Base-by-base conservation (phyloP, 2,329 filamentous ascomycete species). In the Nothophaeocryptopus gaeumannii region DNA sequence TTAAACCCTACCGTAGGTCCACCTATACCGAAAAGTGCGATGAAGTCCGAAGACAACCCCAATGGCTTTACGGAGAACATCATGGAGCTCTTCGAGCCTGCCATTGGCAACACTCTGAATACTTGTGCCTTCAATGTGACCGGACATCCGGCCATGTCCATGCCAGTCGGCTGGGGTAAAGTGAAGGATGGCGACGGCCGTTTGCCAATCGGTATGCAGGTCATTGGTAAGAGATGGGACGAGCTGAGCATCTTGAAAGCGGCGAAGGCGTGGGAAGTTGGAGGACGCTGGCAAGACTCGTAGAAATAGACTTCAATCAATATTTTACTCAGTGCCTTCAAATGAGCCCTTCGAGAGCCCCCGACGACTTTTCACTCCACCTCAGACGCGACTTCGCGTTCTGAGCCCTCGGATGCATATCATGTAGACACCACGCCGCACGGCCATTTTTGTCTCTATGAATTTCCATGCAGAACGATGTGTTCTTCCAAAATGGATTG, bases 101-200 rank as follows among this genome's bases (percentile, higher is more conserved):
- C 72, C 2, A 69, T 79, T 34, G 74, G 74, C 2, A 69, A 72
- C 8, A 73, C 71, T 8, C 63, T 69, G 50, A 77, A 70, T 47
- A 70, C 75, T 0, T 69, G 67, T 30, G 70, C 72, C 3, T 79
- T 79, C 58, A 78, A 79, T 63, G 59, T 74, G 4, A 78, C 75
- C 1, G 76, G 76, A 0, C 76, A 79, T 63, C 76, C 75, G 3
- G 76, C 69, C 0, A 60, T 79, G 60, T 71, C 66, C 33, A 73
- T 80, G 50, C 76, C 76, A 62, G 74, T 64, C 2, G 65, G 67
- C 4, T 67, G 62, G 63, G 61, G 59, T 3, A 53, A 42, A 37
- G 55, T 58, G n/a, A 56, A 58, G 32, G 59, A 58, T 14, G 58
- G 54, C 2, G 49, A 54, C 10, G 63, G 55, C 2, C 66, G 59